Base-by-base conservation (phyloP, 2,329 filamentous ascomycete genomes). In the Diaporthe ilicicola region DNA sequence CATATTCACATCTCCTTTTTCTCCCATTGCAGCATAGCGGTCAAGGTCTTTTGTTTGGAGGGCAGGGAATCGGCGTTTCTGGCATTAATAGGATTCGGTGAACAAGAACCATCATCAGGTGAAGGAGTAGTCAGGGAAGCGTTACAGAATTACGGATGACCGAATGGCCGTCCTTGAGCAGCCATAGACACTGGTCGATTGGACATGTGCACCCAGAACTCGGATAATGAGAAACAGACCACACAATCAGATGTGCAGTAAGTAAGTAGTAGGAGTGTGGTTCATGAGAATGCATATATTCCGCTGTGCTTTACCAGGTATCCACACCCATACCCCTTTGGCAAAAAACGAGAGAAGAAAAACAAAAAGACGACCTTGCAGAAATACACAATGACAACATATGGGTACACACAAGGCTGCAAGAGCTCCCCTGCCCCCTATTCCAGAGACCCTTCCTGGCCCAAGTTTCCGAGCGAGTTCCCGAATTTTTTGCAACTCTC, bases 231-330 rank as follows among this genome's bases (percentile, higher is more conserved):
- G 3, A 10, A 48, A 34, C 12, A 34, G n/a, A 22, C 4, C 7
- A 37, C 13, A 37, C 13, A 8, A 19, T 50, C 59, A 34, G 4
- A 17, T 17, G 42, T 39, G n/a, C 55, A 48, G 5, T 17, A 4
- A n/a, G n/a, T n/a, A n/a, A n/a, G 10, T 3, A 37, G 4, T 17
- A 7, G 17, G 17, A 12, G 9, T 17, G 3, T 53, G 27, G 32
- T 32, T 19, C 10, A 8, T 59, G 42, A 51, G 59, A 70, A 71
- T 65, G 70, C 67, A 72, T 70, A 53, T 61, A 72, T 65, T 69
- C 59, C 70, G 70, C 70, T 72, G 51, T 66, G 56, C 70, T 64
- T 51, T 66, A 61, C 42, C 67, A 66, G 67, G 67, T 72, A 70
- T 70, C 67, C 56, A 66, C 59, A 69, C 70, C 59, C 55, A 70